phyloP scores from a whole-genome alignment of 2,329 filamentous ascomycete species.

The Fusarium sp. region DNA sequence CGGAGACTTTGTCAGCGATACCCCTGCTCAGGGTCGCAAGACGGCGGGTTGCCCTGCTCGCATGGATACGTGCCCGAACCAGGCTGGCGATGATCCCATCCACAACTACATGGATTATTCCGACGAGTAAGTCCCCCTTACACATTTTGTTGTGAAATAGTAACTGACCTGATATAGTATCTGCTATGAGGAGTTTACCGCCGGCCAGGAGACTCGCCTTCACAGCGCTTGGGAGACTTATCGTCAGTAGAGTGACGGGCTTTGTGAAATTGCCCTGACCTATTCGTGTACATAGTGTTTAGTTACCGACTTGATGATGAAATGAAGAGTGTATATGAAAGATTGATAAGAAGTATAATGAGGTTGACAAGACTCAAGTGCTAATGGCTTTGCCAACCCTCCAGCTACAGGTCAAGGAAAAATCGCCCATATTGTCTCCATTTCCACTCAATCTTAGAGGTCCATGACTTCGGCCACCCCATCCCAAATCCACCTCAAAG shows the following conservation, averaged over 20 bases:
- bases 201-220: constrained; percentile 36
- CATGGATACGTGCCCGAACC: constrained; percentile 50
- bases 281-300: not conserved
- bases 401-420: not conserved
- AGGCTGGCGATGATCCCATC: constrained; percentile 50
- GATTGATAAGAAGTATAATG: not conserved
- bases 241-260: constrained; percentile 15
- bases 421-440: not conserved
- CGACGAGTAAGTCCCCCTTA: constrained; percentile 50
- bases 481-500: not conserved
- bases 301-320: not conserved
- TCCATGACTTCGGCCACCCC: not conserved
- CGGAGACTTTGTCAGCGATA: constrained; percentile 57
- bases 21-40: constrained; percentile 51
- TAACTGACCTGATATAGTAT: constrained; percentile 1
- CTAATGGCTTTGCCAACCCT: not conserved
- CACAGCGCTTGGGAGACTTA: constrained; percentile 40
- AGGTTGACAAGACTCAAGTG: not conserved
- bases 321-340: not conserved
- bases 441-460: not conserved
- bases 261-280: not conserved
- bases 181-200: constrained; percentile 43
- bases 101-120: constrained; percentile 57
- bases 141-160: rapidly evolving
- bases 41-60: constrained; percentile 52